A percentile compares a stretch with the other conserved stretches of the same genome.
phyloP scores from a whole-genome alignment of 1,284 basidiomycete genomes.

The Waitea zeae region DNA sequence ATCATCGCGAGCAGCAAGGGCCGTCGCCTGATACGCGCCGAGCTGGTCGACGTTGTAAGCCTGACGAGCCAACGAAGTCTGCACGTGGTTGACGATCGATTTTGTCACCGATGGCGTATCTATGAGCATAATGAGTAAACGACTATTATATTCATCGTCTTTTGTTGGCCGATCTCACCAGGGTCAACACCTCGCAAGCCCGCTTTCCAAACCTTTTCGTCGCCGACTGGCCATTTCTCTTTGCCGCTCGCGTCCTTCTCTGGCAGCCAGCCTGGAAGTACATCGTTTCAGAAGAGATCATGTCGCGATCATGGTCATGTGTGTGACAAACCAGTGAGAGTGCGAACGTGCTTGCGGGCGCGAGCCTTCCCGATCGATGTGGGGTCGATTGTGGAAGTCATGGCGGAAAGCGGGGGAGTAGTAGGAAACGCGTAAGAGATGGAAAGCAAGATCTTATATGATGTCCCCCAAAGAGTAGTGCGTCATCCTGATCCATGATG shows the following conservation, averaged over 20 bases:
- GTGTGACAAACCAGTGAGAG: background rate
- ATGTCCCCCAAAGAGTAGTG: no score
- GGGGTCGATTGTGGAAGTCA: slow-evolving; percentile 43
- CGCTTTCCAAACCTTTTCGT: slow-evolving; percentile 65
- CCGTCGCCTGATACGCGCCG: slow-evolving; percentile 67
- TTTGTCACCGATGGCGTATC: slow-evolving; percentile 55
- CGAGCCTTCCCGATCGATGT: slow-evolving; percentile 40
- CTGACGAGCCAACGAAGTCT: slow-evolving; percentile 77
- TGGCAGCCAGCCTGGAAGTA: background rate
- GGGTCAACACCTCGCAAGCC: slow-evolving; percentile 40
- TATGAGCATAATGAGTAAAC: no score
- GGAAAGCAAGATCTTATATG: no score
- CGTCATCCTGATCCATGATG: no score
- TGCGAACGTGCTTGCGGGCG: background rate
- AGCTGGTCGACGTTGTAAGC: slow-evolving; percentile 75
- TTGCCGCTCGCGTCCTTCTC: slow-evolving; percentile 59
- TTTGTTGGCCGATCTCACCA: no score
- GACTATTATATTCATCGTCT: background rate
- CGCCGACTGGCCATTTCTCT: slow-evolving; percentile 75
- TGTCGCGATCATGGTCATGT: background rate
- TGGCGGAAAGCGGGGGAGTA: no score
- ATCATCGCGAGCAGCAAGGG: slow-evolving; percentile 72
- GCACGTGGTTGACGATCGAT: slow-evolving; percentile 73
- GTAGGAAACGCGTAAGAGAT: no score
- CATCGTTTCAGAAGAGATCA: background rate